Evolutionary conservation across 257 asterid genomes (phyloP), one percentile per base, ranked within the genome.

Genomic region (Solanum etuberosum): DNA sequence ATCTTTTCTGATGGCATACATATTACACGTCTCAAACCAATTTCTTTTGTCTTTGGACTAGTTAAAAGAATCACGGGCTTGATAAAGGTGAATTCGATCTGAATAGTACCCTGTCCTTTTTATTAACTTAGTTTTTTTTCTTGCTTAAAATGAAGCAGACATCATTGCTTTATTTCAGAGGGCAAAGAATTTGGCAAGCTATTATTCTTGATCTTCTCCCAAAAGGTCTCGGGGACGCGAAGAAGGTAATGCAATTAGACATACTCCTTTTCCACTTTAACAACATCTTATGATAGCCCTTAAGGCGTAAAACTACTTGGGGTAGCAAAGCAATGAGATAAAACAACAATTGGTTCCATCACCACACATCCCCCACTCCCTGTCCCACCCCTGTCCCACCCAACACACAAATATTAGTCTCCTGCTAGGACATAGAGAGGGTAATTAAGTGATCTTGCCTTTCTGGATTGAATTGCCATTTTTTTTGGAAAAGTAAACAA

Each of bases 131-230:
- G 25, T 31, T 21, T 15, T 83, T 87, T 34, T 86, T 89, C 86
- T 85, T 83, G 81, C 89, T 89, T 86, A 84, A 86, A 72, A 88
- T 92, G 93, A 90, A 90, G 86, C 86, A 97, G 99, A 94, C 94
- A 67, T 90, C 96, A 59, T 46, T 94, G 90, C 97, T 97, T 83
- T 97, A 93, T 91, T 97, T 97, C 93, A 94, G 98, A 94, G 99
- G 99, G 40, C 98, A 94, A 86, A 94, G 95, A 91, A 93, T 97
- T 87, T 97, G 99, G 99, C 83, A 88, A 89, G 96, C 98, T 42
- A 92, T 97, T 82, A 89, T 97, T 87, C 93, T 40, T 70, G 97
- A 97, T 88, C 98, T 97, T 88, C 97, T 97, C 51, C 98, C 98
- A 2, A 94, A 94, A 90, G 99, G 99, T 87, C 87, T 97, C 81